Conservation (phyloP, 164 flowering plant species). For the Stephania yunnanensis region DNA sequence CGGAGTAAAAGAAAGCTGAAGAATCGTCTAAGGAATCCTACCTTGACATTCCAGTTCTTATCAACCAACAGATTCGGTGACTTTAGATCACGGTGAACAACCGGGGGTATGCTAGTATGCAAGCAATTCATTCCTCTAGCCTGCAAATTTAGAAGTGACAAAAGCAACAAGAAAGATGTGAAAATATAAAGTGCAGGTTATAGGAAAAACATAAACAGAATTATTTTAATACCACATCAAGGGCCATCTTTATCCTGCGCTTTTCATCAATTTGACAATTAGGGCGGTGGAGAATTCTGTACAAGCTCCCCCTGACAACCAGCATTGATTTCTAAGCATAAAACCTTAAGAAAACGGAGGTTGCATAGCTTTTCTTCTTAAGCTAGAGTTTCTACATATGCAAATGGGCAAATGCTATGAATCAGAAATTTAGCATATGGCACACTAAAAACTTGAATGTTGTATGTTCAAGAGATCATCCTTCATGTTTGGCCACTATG, state of each 20-base stretch:
- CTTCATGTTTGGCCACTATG: too few relatives aligned
- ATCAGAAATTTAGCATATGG: background rate
- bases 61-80: conserved; percentile 95
- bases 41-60: conserved; percentile 97
- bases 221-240: conserved; percentile 81
- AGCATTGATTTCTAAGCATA: conserved; percentile 3
- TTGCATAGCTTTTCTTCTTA: background rate
- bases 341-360: background rate
- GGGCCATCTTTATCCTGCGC: conserved; percentile 94
- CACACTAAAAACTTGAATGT: too few relatives aligned
- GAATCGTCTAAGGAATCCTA: conserved; percentile 14
- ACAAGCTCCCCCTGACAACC: conserved; percentile 82
- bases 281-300: conserved; percentile 91
- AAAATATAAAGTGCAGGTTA: background rate
- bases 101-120: conserved; percentile 87
- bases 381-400: background rate
- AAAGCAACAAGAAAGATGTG: background rate
- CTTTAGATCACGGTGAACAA: conserved; percentile 96
- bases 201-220: background rate
- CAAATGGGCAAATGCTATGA: background rate
- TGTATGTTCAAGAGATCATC: too few relatives aligned
- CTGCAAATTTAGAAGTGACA: conserved; percentile 31
- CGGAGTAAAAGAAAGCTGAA: background rate
- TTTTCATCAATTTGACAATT: conserved; percentile 85
- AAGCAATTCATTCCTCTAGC: conserved; percentile 98